Percentiles rank a stretch among this genome's conserved stretches.
These are phyloP conservation scores for Hortiboletus campestris DNA, from an alignment of 768 basidiomycete genomes.

Conservation along the genomic window DNA sequence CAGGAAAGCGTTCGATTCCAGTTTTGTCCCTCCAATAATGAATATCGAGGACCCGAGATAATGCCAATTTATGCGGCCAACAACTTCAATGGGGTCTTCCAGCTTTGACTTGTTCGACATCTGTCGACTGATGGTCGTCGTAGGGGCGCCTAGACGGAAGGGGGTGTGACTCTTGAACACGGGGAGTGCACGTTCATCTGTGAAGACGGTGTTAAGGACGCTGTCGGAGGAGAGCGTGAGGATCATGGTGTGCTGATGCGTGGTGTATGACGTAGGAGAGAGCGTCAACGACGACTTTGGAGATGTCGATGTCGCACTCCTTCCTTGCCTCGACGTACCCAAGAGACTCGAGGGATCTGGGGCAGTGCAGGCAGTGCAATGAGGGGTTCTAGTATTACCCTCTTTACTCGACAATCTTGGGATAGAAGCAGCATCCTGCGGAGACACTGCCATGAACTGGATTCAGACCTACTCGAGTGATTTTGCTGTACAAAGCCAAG, in stretches of 20 bases:
- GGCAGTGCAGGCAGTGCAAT: too few relatives aligned
- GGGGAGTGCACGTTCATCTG: constrained; percentile 25
- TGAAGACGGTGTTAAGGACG: constrained; percentile 28
- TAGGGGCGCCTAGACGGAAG: constrained; percentile 12
- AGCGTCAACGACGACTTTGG: not conserved
- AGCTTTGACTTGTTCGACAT: not conserved
- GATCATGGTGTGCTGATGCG: constrained; percentile 16
- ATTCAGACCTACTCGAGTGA: not conserved
- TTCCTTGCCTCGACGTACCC: constrained; percentile 1
- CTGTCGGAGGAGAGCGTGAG: constrained; percentile 26
- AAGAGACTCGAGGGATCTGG: too few relatives aligned
- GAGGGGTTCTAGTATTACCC: too few relatives aligned
- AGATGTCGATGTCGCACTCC: not conserved
- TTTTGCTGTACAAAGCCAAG: not conserved
- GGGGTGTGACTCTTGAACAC: constrained; percentile 28
- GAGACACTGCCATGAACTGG: not conserved
- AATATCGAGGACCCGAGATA: constrained; percentile 31
- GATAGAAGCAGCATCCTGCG: not conserved
- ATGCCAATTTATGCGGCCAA: constrained; percentile 36
- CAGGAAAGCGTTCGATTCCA: constrained; percentile 26
- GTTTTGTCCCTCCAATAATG: constrained; percentile 25
- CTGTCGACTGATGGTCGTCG: constrained; percentile 20
- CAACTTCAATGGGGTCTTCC: constrained; percentile 22
- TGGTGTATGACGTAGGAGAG: not conserved
- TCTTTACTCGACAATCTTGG: too few relatives aligned